A percentile compares a stretch with the other conserved stretches of the same genome.
Conservation (phyloP, 2,329 filamentous ascomycete species). For the Calonectria henricotiae region DNA sequence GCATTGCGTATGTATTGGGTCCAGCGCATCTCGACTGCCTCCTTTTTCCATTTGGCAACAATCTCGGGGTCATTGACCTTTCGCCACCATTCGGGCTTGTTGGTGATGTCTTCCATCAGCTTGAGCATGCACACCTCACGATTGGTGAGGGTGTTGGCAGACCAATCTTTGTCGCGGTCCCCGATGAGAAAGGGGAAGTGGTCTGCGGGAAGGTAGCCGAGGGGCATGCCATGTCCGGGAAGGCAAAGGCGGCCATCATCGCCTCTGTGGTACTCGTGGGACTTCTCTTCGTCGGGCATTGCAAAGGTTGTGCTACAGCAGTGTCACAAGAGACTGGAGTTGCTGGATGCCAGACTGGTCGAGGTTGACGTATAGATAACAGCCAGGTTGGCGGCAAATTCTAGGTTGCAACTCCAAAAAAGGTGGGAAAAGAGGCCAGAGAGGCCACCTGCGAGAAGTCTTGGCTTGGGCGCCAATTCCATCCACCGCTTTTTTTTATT, state of each 20-base stretch:
- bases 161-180: slow-evolving; percentile 40
- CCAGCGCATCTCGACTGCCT: slow-evolving; percentile 56
- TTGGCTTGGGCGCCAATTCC: background rate
- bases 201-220: slow-evolving; percentile 32
- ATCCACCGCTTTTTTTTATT: background rate
- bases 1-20: slow-evolving; percentile 41
- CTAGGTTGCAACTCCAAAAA: background rate
- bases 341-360: background rate
- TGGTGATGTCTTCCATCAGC: slow-evolving; percentile 55
- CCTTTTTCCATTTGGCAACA: slow-evolving; percentile 52
- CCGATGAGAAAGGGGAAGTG: slow-evolving; percentile 48
- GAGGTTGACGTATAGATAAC: background rate
- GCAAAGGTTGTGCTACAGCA: background rate
- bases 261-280: background rate
- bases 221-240: slow-evolving; percentile 53
- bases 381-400: background rate
- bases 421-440: background rate
- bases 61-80: slow-evolving; percentile 54
- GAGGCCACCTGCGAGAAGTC: background rate
- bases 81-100: slow-evolving; percentile 58
- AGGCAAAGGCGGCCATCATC: slow-evolving; percentile 32
- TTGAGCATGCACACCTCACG: slow-evolving; percentile 57
- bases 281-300: slow-evolving; percentile 24
- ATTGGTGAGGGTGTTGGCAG: slow-evolving; percentile 51
- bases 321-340: background rate